phyloP scores from a whole-genome alignment of 1,139 yeast species.

The Cylindricascospora bacillispora region DNA sequence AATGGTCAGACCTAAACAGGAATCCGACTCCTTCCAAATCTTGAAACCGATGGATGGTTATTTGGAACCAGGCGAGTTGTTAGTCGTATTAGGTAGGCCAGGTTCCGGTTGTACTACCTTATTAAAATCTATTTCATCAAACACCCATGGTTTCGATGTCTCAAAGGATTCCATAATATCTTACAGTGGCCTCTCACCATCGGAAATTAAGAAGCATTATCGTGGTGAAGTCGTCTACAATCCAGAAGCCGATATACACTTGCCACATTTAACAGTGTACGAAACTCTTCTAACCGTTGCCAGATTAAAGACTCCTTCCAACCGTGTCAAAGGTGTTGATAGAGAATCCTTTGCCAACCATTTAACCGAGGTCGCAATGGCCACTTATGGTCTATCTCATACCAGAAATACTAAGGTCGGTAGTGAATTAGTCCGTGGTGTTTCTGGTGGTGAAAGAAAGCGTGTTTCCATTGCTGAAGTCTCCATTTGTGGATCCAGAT shows the following conservation, averaged over 20 bases:
- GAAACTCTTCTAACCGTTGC: conserved; percentile 29
- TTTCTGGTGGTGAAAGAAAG: conserved; percentile 34
- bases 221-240: conserved; percentile 46
- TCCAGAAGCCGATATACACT: conserved; percentile 36
- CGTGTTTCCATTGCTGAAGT: conserved; percentile 36
- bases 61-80: conserved; percentile 53
- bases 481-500: conserved; percentile 30
- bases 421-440: conserved; percentile 32
- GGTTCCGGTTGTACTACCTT: conserved; percentile 75
- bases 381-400: conserved; percentile 34
- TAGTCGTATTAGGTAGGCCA: conserved; percentile 66
- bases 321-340: conserved; percentile 27
- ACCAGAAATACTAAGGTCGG: conserved; percentile 32
- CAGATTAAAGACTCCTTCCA: conserved; percentile 25
- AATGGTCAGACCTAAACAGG: conserved; percentile 16
- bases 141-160: conserved; percentile 55
- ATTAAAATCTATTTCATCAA: conserved; percentile 51
- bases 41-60: conserved; percentile 52
- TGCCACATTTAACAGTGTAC: conserved; percentile 35
- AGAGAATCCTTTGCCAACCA: conserved; percentile 28
- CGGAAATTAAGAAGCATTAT: conserved; percentile 34
- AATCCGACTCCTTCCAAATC: conserved; percentile 35
- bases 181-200: conserved; percentile 33
- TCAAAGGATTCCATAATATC: conserved; percentile 28
- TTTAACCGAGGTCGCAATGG: conserved; percentile 29